Evolutionary conservation across 257 asterid species (phyloP), one percentile per base, ranked within the genome.

Genomic region (Cynanchum wilfordii): DNA sequence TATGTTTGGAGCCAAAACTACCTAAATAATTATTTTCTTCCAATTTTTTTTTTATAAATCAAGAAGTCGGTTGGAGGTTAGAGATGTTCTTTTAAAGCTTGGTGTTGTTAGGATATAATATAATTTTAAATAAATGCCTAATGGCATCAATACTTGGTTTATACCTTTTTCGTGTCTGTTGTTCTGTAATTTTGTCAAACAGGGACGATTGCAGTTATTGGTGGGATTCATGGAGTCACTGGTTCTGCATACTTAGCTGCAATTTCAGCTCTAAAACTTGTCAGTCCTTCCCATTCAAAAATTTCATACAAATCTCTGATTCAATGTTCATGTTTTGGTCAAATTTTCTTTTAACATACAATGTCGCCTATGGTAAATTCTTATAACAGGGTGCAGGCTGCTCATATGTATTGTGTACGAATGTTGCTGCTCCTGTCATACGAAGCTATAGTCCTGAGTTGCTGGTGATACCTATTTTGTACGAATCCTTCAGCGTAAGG

Each of bases 201-300:
- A 95, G 99, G 99, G 72, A 95, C 90, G 87, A 86, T 95, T 75
- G 98, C 99, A 66, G 97, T 95, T 59, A 80, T 95, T 25, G 98
- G 99, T 55, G 99, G 99, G 70, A 92, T 98, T 79, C 95, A 97
- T 0, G 98, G 92, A 76, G 89, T 90, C 87, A 90, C 99, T 62
- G 98, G 98, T 72, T 98, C 99, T 70, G 98, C 99, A 47, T 95
- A 92, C 81, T 95, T 90, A 56, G 82, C 99, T 70, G 99, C 99
- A 56, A 87, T 95, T 79, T 95, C 99, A 66, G 98, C 99, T 73
- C 82, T 95, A 72, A 95, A 87, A 81, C 90, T 95, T 66, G 99
- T 95, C 64, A 86, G 97, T 87, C 71, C 73, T 82, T 60, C 66
- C 76, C 16, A 11, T n/a, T n/a, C n/a, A n/a, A n/a, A n/a, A n/a